Percentiles rank a stretch among this genome's conserved stretches.
Evolutionary conservation across 495 filamentous ascomycete species (phyloP).

Genomic region (Saxophila tyrrhenica): DNA sequence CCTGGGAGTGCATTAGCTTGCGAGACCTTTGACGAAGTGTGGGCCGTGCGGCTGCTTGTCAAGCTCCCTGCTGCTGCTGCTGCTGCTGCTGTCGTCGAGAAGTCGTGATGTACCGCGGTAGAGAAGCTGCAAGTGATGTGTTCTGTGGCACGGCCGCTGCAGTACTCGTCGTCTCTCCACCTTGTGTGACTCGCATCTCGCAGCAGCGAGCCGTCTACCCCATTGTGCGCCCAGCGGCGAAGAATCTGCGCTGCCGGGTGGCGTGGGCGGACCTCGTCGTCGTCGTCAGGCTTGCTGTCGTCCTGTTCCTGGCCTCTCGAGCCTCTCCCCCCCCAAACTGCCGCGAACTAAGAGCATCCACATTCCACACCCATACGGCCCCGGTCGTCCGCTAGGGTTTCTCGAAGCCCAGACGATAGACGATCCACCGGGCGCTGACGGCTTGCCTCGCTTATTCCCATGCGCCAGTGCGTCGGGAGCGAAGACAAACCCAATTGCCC

Average conservation of each 20-base stretch:
- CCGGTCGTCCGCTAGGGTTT: neutral
- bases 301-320: neutral
- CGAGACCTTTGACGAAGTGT: neutral
- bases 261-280: neutral
- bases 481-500: neutral
- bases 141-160: neutral
- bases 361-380: neutral
- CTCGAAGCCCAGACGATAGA: neutral
- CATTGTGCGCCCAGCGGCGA: neutral
- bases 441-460: neutral
- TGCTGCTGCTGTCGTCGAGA: neutral
- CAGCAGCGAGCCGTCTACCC: neutral
- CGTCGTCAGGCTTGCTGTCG: neutral
- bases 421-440: neutral
- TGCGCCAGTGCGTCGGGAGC: neutral
- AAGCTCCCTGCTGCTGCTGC: too few relatives aligned
- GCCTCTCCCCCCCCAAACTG: too few relatives aligned
- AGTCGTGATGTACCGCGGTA: neutral
- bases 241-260: neutral
- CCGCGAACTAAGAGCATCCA: neutral
- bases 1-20: neutral
- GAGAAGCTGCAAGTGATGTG: neutral
- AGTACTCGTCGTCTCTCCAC: neutral
- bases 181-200: neutral
- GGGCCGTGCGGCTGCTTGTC: neutral